phyloP scores from a whole-genome alignment of 805 yeast genomes.

The Starmerella apicola region DNA sequence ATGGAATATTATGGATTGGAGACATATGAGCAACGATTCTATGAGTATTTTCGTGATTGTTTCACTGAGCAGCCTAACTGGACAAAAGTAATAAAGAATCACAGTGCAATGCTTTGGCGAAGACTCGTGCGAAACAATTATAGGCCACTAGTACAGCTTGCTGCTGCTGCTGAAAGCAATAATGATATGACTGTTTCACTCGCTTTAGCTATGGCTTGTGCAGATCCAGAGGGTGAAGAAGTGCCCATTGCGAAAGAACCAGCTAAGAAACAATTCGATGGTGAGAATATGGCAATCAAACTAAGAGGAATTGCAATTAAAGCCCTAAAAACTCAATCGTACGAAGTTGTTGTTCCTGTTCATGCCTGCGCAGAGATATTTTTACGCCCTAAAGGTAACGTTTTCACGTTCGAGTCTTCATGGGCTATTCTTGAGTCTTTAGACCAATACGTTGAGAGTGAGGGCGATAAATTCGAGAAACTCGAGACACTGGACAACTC shows the following conservation, averaged over 20 bases:
- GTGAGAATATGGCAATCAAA: background rate
- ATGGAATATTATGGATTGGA: slow-evolving; percentile 24
- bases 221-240: slow-evolving; percentile 2
- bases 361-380: slow-evolving; percentile 14
- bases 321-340: slow-evolving; percentile 5
- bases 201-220: slow-evolving; percentile 26
- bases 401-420: background rate
- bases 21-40: slow-evolving; percentile 27
- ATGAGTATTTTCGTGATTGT: slow-evolving; percentile 31
- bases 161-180: slow-evolving; percentile 28
- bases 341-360: slow-evolving; percentile 3
- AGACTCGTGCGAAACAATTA: slow-evolving; percentile 22
- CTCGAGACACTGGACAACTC: slow-evolving; percentile 1
- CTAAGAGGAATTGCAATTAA: slow-evolving; percentile 5
- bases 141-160: slow-evolving; percentile 28
- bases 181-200: slow-evolving; percentile 27
- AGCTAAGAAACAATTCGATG: background rate
- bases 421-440: slow-evolving; percentile 1
- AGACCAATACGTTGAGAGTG: background rate
- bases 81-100: slow-evolving; percentile 24
- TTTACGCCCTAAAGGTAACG: slow-evolving; percentile 2
- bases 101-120: slow-evolving; percentile 16
- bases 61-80: slow-evolving; percentile 28
- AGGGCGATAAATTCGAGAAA: background rate
- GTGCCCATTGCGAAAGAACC: background rate